These are phyloP conservation scores for Pelargonium exstipulatum DNA, from an alignment of 441 rosid genomes.

Conservation along the genomic window DNA sequence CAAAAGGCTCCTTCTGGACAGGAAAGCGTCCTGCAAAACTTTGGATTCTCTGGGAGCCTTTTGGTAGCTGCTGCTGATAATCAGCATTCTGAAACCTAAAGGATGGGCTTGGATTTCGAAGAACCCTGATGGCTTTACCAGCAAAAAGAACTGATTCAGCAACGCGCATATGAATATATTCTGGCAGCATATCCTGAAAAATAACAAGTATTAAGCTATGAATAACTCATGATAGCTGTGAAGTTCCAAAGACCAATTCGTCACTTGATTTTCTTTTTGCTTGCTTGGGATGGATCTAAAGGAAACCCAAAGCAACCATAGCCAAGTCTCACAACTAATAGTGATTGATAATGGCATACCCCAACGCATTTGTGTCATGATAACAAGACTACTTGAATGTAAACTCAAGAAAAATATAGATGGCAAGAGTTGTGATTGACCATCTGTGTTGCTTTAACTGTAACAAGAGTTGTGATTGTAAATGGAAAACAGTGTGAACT, in stretches of 20 bases:
- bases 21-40: conserved; percentile 48
- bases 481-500: background rate
- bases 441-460: background rate
- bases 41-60: conserved; percentile 48
- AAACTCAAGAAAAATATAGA: background rate
- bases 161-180: conserved; percentile 77
- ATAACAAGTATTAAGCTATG: conserved; percentile 19
- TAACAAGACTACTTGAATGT: background rate
- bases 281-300: too few relatives aligned
- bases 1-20: conserved; percentile 47
- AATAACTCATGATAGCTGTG: conserved; percentile 16
- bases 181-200: conserved; percentile 94
- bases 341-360: too few relatives aligned
- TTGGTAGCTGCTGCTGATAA: conserved; percentile 44
- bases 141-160: conserved; percentile 94
- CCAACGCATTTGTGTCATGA: background rate
- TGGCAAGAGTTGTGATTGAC: background rate
- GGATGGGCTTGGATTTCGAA: conserved; percentile 76
- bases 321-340: too few relatives aligned
- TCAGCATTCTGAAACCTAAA: conserved; percentile 56
- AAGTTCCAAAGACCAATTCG: conserved; percentile 4
- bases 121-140: conserved; percentile 94
- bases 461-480: background rate
- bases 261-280: too few relatives aligned
- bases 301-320: too few relatives aligned